Evolutionary conservation across 176 grass and related monocot species (phyloP).

Genomic region (Hordeum marinum): DNA sequence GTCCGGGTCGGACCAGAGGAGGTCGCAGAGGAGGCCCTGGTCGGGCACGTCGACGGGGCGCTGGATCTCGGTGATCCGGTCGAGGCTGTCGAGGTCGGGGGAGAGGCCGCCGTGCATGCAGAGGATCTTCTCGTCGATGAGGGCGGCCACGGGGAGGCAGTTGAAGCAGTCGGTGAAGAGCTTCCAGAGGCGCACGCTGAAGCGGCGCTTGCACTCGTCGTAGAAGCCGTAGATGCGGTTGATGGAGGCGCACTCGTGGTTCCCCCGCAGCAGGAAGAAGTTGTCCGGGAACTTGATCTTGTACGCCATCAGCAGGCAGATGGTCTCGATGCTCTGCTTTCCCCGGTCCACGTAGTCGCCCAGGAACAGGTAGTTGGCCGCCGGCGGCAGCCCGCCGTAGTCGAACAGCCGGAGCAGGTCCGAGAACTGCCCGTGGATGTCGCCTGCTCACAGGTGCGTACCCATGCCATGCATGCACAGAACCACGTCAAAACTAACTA

Average conservation of each 20-base stretch:
- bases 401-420: slow-evolving; percentile 57
- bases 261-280: slow-evolving; percentile 61
- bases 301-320: slow-evolving; percentile 59
- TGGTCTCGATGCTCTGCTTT: slow-evolving; percentile 65
- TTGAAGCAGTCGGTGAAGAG: slow-evolving; percentile 45
- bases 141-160: slow-evolving; percentile 44
- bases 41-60: slow-evolving; percentile 59
- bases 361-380: slow-evolving; percentile 53
- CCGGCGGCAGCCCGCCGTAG: slow-evolving; percentile 42
- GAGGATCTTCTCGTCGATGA: slow-evolving; percentile 60
- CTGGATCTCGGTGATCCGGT: slow-evolving; percentile 42
- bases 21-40: slow-evolving; percentile 59
- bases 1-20: slow-evolving; percentile 65
- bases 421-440: slow-evolving; percentile 64
- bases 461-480: too few relatives aligned
- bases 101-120: slow-evolving; percentile 72
- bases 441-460: neutral
- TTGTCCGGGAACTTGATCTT: slow-evolving; percentile 61
- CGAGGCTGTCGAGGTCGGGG: slow-evolving; percentile 44
- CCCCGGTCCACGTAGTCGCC: slow-evolving; percentile 74
- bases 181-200: slow-evolving; percentile 60
- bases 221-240: slow-evolving; percentile 84
- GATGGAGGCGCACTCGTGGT: slow-evolving; percentile 74
- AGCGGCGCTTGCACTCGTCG: slow-evolving; percentile 74
- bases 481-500: too few relatives aligned